A percentile compares a stretch with the other conserved stretches of the same genome.
These are phyloP conservation scores for Zygoascus ofunaensis DNA, from an alignment of 805 yeast genomes.

Conservation along the genomic window DNA sequence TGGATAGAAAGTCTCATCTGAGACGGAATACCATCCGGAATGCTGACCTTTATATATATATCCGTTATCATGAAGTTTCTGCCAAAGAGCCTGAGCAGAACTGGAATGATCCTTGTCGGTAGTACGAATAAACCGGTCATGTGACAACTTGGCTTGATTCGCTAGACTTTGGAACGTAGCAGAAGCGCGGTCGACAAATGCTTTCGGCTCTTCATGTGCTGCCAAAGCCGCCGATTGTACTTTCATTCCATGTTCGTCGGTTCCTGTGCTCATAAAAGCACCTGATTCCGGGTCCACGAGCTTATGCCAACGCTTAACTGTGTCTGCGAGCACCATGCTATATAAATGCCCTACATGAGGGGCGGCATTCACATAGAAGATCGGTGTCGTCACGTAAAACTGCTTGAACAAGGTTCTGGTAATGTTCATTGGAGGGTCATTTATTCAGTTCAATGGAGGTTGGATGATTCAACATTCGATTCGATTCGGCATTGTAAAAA, in stretches of 20 bases:
- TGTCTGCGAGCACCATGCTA: conserved; percentile 78
- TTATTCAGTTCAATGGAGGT: too few relatives aligned
- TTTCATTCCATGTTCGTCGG: conserved; percentile 95
- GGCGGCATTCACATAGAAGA: conserved; percentile 89
- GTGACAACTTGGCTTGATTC: conserved; percentile 42
- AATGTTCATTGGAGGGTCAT: too few relatives aligned
- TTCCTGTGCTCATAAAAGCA: conserved; percentile 68
- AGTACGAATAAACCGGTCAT: conserved; percentile 79
- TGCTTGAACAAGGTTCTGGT: not conserved
- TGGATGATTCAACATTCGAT: too few relatives aligned
- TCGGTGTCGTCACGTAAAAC: conserved; percentile 74
- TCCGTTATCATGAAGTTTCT: conserved; percentile 45
- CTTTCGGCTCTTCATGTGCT: not conserved
- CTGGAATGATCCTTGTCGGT: conserved; percentile 71
- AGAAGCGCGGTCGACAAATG: conserved; percentile 17
- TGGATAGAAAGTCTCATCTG: conserved; percentile 92
- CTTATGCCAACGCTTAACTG: conserved; percentile 61
- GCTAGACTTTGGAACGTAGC: conserved; percentile 57
- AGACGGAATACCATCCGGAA: conserved; percentile 88
- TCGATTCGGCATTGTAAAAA: too few relatives aligned
- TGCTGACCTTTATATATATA: conserved; percentile 76
- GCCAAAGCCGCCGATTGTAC: conserved; percentile 60
- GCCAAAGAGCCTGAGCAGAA: conserved; percentile 68
- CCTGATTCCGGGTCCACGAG: not conserved
- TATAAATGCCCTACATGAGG: conserved; percentile 94